Evolutionary conservation across 371 early-diverging fungal genomes (phyloP), one percentile per base, ranked within the genome.

Genomic region (Lichtheimia corymbifera): DNA sequence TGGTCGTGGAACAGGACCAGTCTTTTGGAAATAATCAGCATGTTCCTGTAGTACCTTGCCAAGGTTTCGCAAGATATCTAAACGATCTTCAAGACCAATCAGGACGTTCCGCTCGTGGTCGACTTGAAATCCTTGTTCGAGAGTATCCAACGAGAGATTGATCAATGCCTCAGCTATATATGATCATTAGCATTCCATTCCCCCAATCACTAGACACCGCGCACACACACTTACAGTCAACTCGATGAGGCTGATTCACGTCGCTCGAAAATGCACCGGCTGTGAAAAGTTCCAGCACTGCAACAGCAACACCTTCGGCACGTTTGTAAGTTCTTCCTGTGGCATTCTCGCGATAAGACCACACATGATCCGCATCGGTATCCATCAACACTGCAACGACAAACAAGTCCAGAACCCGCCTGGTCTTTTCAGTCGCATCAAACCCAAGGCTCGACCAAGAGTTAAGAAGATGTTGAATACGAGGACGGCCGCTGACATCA

Each of bases 381-480:
- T 96, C 97, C 61, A 96, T 72, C 24, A 96, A 78, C n/a, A 93
- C 93, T 12, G 92, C 91, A 7, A 96, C 87, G 22, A 93, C 89
- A 61, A 92, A 86, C 57, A 95, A 78, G 71, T 96, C 97, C 25
- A 95, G 76, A 12, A 93, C 64, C 35, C 93, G 82, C 51, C 89
- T 80, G n/a, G 88, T 83, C 45, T 82, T 82, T 67, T 92, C 92
- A 35, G 78, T 53, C 17, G 68, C 56, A 50, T 82, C 78, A 15
- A 79, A 76, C 14, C 73, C 72, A 4, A 63, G 63, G 24, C 62
- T 70, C 14, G 74, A 40, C 80, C 78, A 77, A 6, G 72, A 61
- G 28, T 71, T 64, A 0, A 89, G 53, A 25, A 94, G 73, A 41
- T 83, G 76, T n/a, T 78, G 74, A n/a, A 87, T 58, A n/a, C 91